Evolutionary conservation across 2,329 filamentous ascomycete species (phyloP), one percentile per base, ranked within the genome.

Genomic region (Colletotrichum incanum): DNA sequence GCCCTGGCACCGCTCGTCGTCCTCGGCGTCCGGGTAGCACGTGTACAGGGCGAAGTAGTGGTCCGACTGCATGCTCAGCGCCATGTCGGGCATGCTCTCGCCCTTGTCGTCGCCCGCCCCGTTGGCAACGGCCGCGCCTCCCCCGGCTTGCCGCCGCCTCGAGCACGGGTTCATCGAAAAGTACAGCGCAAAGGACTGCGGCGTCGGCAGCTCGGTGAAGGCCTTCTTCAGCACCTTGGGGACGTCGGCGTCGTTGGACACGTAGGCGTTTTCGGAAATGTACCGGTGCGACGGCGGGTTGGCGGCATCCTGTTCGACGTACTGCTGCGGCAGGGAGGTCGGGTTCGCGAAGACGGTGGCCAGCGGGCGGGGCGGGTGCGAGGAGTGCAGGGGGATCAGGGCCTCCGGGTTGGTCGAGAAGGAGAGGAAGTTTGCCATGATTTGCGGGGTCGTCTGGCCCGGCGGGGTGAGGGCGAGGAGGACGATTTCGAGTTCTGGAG

Each of bases 31-130:
- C 60, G 87, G 84, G 84, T 86, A 89, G 2, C 88, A 78, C 0
- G 85, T 81, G 74, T 89, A 90, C 3, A 87, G 65, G 1, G 87
- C 86, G 75, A 90, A 86, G 77, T 90, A 90, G 76, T 90, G 87
- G 74, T 90, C 88, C 0, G 82, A 83, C 66, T 89, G 87, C 84
- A 89, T 84, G 37, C 83, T 86, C 18, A 89, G 78, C 4, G 88
- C 88, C 88, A 90, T 90, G 68, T 86, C 85, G 0, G 82, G 80
- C 45, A 85, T 77, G 39, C 72, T 55, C 55, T 26, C 31, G 9
- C 11, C 47, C 6, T 54, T 12, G 55, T 37, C 4, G 31, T 65
- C 49, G 54, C 64, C n/a, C 5, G 83, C 65, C 81, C 82, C 28
- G 28, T 31, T 31, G 28, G 28, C 28, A 6, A 31, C 28, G 28